Conservation (phyloP, 257 asterid genomes). For the Mentha longifolia region DNA sequence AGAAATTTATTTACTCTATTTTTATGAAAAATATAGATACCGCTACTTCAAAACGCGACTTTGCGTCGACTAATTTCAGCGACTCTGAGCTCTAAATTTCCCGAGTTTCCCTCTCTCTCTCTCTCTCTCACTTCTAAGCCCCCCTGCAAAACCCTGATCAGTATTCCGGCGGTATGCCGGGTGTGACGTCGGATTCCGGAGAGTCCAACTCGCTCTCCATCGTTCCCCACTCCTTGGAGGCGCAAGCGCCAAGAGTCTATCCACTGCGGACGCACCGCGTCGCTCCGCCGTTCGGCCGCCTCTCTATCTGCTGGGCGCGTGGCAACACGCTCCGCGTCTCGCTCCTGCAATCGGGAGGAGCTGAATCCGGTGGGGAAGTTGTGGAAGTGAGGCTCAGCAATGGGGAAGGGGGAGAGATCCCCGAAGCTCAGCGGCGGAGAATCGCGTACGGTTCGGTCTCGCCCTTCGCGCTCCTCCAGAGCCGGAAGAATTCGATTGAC, state of each 20-base stretch:
- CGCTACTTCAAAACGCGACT: conserved; percentile 7
- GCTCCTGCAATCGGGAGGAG: conserved; percentile 47
- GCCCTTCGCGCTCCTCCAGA: conserved; percentile 94
- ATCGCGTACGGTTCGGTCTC: conserved; percentile 83
- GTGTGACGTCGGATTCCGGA: conserved; percentile 58
- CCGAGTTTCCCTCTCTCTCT: background rate
- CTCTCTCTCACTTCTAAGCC: conserved; percentile 19
- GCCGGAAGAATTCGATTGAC: conserved; percentile 62
- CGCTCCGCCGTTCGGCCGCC: conserved; percentile 55
- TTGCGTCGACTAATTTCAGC: background rate
- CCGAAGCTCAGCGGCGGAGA: conserved; percentile 72
- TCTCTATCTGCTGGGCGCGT: conserved; percentile 85
- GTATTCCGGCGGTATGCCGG: conserved; percentile 77
- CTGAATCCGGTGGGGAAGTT: conserved; percentile 61
- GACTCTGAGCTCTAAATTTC: background rate
- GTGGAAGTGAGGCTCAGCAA: conserved; percentile 69
- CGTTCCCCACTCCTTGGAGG: conserved; percentile 48
- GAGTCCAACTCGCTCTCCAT: conserved; percentile 49
- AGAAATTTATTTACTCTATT: background rate
- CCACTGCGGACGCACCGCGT: conserved; percentile 61
- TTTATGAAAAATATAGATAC: background rate
- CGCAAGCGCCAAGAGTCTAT: conserved; percentile 45
- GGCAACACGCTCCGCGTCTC: conserved; percentile 90
- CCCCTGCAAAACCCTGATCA: conserved; percentile 44
- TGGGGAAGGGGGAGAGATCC: conserved; percentile 58